phyloP scores from a whole-genome alignment of 495 filamentous ascomycete genomes.

The Pseudevernia furfuracea region DNA sequence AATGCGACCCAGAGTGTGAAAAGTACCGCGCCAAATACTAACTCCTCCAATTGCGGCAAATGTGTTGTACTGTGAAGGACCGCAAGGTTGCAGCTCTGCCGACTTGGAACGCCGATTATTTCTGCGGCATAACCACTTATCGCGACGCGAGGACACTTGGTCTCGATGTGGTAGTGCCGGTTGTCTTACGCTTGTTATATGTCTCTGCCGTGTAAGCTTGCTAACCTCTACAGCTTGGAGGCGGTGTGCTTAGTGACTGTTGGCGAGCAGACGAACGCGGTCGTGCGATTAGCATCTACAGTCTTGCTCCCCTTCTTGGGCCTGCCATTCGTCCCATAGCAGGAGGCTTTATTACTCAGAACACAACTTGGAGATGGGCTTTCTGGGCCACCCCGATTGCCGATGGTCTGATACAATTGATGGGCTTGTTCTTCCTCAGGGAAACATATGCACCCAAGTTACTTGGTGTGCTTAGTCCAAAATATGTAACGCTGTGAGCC shows the following conservation, averaged over 20 bases:
- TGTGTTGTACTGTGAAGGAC: no score
- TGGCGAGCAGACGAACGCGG: conserved; percentile 59
- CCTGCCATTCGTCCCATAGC: conserved; percentile 58
- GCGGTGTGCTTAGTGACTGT: conserved; percentile 55
- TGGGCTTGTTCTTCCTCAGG: conserved; percentile 58
- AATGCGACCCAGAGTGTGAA: no score
- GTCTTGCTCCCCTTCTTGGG: conserved; percentile 56
- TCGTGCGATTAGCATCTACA: conserved; percentile 56
- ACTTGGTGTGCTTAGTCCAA: no score
- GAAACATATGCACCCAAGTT: conserved; percentile 65
- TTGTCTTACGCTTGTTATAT: no score
- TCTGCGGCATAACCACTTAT: no score
- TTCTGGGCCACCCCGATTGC: conserved; percentile 59
- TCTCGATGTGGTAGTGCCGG: no score
- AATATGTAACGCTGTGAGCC: no score
- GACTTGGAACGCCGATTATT: no score
- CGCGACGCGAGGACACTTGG: no score
- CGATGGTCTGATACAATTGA: conserved; percentile 52
- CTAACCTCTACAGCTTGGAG: conserved; percentile 39
- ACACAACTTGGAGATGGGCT: conserved; percentile 63
- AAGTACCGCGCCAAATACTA: no score
- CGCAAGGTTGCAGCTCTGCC: no score
- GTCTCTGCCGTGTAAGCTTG: not conserved
- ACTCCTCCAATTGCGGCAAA: no score
- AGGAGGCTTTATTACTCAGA: conserved; percentile 59